These are phyloP conservation scores for Dryas integrifolia DNA, from an alignment of 331 rosid genomes.

Conservation along the genomic window DNA sequence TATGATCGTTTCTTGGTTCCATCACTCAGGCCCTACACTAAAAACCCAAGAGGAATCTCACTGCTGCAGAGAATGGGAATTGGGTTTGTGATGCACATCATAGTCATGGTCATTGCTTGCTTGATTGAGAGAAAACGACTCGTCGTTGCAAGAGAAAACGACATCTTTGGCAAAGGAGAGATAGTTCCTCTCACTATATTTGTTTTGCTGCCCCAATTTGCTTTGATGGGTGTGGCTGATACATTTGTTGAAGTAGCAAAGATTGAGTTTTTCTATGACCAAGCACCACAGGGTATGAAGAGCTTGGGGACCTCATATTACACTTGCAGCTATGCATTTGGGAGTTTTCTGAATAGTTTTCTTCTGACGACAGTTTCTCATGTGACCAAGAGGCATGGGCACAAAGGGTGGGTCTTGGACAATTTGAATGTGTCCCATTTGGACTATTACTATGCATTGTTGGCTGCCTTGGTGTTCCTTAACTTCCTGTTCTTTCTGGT, in stretches of 20 bases:
- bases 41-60: conserved; percentile 4
- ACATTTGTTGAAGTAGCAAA: conserved; percentile 67
- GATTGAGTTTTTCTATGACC: conserved; percentile 79
- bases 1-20: conserved; percentile 17
- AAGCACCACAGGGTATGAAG: conserved; percentile 82
- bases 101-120: conserved; percentile 2
- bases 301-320: conserved; percentile 76
- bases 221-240: conserved; percentile 64
- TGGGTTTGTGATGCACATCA: background rate
- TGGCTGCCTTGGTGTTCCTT: conserved; percentile 51
- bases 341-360: conserved; percentile 54
- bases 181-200: conserved; percentile 64
- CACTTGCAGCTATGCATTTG: conserved; percentile 62
- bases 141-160: background rate
- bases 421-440: conserved; percentile 67
- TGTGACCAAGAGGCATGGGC: conserved; percentile 42
- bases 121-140: conserved; percentile 11
- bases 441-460: conserved; percentile 59
- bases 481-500: conserved; percentile 63
- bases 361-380: conserved; percentile 50
- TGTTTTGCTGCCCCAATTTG: conserved; percentile 71
- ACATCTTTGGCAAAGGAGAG: conserved; percentile 16
- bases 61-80: conserved; percentile 15
- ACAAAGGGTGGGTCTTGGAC: conserved; percentile 67
- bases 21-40: background rate